Evolutionary conservation across 805 yeast genomes (phyloP).

Genomic region (Candida jianshihensis): DNA sequence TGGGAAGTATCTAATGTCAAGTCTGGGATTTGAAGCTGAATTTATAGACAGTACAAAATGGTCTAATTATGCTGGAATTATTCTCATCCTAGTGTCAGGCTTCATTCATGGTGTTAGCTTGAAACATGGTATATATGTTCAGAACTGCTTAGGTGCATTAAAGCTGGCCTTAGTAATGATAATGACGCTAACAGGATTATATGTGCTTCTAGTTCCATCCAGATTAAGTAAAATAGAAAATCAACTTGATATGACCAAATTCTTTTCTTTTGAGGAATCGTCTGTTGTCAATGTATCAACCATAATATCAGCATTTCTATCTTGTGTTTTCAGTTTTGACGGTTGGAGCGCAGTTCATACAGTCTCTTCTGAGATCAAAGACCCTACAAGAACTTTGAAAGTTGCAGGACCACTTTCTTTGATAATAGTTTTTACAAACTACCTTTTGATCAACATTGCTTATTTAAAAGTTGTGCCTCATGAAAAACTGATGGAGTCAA

Average conservation of each 20-base stretch:
- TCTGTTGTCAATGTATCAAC: constrained; percentile 33
- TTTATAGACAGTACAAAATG: constrained; percentile 22
- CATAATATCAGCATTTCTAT: constrained; percentile 48
- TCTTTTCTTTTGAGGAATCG: constrained; percentile 26
- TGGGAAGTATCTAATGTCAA: constrained; percentile 50
- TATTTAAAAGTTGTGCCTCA: constrained; percentile 48
- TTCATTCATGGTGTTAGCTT: constrained; percentile 53
- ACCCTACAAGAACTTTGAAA: constrained; percentile 49
- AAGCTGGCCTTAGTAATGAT: constrained; percentile 48
- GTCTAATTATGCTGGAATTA: constrained; percentile 35
- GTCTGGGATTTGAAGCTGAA: constrained; percentile 34
- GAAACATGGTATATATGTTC: constrained; percentile 51
- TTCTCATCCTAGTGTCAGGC: constrained; percentile 29
- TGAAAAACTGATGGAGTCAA: constrained; percentile 46
- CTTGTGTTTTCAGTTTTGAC: constrained; percentile 50
- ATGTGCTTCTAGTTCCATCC: constrained; percentile 39
- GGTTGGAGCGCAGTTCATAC: constrained; percentile 63
- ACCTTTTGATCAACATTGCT: constrained; percentile 46
- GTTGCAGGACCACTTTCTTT: constrained; percentile 57
- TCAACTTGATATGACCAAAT: constrained; percentile 22
- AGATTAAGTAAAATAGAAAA: constrained; percentile 38
- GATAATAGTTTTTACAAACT: constrained; percentile 39
- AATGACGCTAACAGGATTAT: constrained; percentile 53
- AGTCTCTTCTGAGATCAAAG: constrained; percentile 52
- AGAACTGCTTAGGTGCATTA: constrained; percentile 55